Evolutionary conservation across 129 eudicot species (phyloP), one percentile per base, ranked within the genome.

Genomic region (Flaveria trinervia): DNA sequence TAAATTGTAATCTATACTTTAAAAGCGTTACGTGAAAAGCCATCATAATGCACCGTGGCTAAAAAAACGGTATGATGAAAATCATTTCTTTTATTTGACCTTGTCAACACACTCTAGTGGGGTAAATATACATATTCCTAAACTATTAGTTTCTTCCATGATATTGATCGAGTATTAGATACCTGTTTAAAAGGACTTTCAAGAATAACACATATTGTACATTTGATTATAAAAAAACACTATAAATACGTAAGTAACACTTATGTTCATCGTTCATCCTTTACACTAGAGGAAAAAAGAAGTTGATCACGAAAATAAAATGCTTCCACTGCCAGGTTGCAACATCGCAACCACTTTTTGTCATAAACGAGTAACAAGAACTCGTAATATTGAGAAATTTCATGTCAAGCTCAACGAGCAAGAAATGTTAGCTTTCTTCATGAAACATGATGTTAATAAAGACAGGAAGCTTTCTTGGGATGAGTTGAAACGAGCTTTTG

Each of bases 401-500:
- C 74, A 73, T 46, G 52, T 68, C 56, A 23, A 36, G 11, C 74
- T 77, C 74, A 52, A 41, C 9, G 81, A 77, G 10, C 65, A 77
- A 67, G 30, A 77, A 52, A 36, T 54, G 48, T 41, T 36, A 0
- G 81, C 57, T 67, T 77, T 52, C 83, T 72, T 79, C 77, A 64
- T 61, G 66, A 44, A 26, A 51, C 49, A 79, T 15, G 78, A 72
- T 7, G 48, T 52, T 8, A 61, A 79, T 30, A 43, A 73, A 61
- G 78, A 72, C 14, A 66, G 72, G 13, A 55, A 52, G 54, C 78
- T 79, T 72, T 51, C 54, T 9, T 64, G 83, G 78, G 72, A 50
- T 3, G 83, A 79, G 73, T n/a, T 79, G 9, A 50, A 72, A 73
- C 30, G 52, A 72, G 78, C 73, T 54, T 79, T 79, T 39, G 51